phyloP scores from a whole-genome alignment of 495 filamentous ascomycete species.

The Evansstolkia leycettana region DNA sequence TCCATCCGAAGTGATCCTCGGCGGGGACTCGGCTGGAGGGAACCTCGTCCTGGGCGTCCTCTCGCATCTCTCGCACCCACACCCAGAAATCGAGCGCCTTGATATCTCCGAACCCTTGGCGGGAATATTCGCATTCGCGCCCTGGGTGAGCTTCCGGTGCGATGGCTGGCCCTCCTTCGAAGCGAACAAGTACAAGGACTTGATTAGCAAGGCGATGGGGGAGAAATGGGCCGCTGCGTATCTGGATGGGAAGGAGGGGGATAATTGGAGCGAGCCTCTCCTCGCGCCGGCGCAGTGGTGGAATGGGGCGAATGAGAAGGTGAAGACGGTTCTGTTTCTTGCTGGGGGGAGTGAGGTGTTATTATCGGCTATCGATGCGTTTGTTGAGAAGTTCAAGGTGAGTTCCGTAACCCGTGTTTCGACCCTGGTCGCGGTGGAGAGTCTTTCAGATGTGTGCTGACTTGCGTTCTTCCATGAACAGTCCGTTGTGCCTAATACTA shows the following conservation, averaged over 20 bases:
- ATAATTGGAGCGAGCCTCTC: constrained; percentile 45
- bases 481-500: neutral
- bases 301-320: constrained; percentile 20
- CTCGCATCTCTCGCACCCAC: constrained; percentile 48
- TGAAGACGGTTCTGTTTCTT: constrained; percentile 36
- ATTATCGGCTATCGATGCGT: constrained; percentile 39
- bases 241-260: constrained; percentile 25
- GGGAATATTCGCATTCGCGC: constrained; percentile 38
- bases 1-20: constrained; percentile 37
- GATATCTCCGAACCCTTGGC: constrained; percentile 23
- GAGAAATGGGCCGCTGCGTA: constrained; percentile 33
- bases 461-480: neutral
- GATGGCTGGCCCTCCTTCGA: constrained; percentile 24
- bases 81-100: constrained; percentile 32
- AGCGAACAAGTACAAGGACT: constrained; percentile 38
- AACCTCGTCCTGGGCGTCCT: constrained; percentile 44
- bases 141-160: constrained; percentile 41
- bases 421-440: neutral
- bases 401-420: constrained; percentile 3
- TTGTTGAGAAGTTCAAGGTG: constrained; percentile 35
- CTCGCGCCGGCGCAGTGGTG: constrained; percentile 43
- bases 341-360: constrained; percentile 46
- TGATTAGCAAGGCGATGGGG: constrained; percentile 19
- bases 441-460: neutral
- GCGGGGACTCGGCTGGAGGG: constrained; percentile 53